phyloP scores from a whole-genome alignment of 768 basidiomycete species.

The Boletus tomentosulus region DNA sequence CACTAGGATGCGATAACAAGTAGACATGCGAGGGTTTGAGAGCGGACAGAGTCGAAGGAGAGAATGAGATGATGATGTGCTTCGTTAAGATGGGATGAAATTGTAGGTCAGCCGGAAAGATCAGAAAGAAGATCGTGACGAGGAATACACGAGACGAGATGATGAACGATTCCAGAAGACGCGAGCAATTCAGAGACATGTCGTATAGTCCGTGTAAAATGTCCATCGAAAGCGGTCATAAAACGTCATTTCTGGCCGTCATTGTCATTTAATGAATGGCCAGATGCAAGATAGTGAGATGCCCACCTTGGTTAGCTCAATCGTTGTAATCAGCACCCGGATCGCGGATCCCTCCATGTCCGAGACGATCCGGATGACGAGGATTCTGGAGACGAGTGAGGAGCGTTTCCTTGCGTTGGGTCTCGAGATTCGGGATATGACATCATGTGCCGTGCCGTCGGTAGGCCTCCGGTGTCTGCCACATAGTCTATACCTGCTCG shows the following conservation, averaged over 20 bases:
- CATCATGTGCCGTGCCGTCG: conserved; percentile 6
- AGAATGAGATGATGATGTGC: neutral
- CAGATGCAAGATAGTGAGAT: neutral
- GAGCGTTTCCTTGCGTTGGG: neutral
- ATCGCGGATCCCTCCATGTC: conserved; percentile 12
- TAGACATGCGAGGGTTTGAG: neutral
- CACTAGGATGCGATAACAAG: neutral
- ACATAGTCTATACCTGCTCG: conserved; percentile 17
- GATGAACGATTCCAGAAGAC: neutral
- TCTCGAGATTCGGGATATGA: conserved; percentile 2
- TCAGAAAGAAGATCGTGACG: neutral
- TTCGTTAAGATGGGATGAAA: neutral
- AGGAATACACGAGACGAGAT: neutral
- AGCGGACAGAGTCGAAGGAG: neutral
- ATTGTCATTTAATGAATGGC: neutral
- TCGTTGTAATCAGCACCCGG: conserved; percentile 8
- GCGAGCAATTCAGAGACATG: neutral
- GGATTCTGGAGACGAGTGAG: conserved; percentile 7
- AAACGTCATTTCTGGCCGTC: neutral
- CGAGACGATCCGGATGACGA: conserved; percentile 21
- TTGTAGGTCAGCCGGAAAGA: neutral
- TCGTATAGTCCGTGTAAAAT: neutral
- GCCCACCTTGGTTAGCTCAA: conserved; percentile 1
- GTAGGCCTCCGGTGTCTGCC: conserved; percentile 3
- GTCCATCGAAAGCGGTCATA: neutral